Evolutionary conservation across 2,329 filamentous ascomycete species (phyloP), one percentile per base, ranked within the genome.

Genomic region (Aspergillus puulaauensis): DNA sequence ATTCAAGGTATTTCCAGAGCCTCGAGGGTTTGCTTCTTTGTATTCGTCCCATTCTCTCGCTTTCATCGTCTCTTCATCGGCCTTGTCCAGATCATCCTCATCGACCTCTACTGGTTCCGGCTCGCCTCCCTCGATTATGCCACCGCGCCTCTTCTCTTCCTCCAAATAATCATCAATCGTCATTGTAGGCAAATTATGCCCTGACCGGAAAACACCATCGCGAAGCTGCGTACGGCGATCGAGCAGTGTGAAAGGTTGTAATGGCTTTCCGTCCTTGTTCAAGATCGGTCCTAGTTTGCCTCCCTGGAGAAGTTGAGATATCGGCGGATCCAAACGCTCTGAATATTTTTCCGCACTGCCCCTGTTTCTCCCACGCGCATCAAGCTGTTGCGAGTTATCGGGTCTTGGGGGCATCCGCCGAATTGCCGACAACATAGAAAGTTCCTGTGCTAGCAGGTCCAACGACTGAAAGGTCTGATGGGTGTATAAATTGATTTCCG

Each of bases 111-210:
- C 84, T 62, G 82, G 81, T 24, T 85, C 83, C 85, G 65, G 87
- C 67, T 90, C 90, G 17, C 93, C 93, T 31, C 93, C 95, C 70
- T 97, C 90, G 55, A 98, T 90, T 58, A 99, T 93, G 19, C 91
- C 91, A 15, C 95, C 95, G 61, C 90, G 82, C 64, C 85, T 83
- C 69, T 84, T 84, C 78, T 98, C 95, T 75, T 98, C 93, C 52
- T 96, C 95, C 15, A 99, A 80, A 70, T 98, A 99, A 77, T 99
- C 95, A 66, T 99, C 95, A 61, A 99, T 97, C 1, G 86, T 90
- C 95, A 99, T 98, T 3, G 95, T 98, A 1, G 95, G 95, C 58
- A 99, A 78, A 75, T 91, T 97, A 73, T 99, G 95, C 7, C 95
- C 91, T 0, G 91, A 86, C 55, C 90, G 84, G 75, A 99, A 99